These are phyloP conservation scores for Fraxinus nigra DNA, from an alignment of 305 asterid species.

Conservation along the genomic window DNA sequence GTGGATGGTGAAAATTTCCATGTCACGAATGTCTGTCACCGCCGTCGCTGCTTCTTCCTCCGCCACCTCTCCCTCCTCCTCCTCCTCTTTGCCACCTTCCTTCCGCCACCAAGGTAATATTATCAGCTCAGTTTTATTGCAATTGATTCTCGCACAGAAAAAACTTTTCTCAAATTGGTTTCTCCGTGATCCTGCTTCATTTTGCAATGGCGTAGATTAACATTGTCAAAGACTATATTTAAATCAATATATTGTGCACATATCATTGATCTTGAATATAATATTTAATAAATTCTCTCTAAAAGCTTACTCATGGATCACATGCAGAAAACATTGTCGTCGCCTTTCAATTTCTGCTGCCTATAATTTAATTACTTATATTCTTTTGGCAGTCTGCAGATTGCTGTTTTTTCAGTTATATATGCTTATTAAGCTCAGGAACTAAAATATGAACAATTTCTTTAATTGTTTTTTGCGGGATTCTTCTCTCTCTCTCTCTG, in stretches of 20 bases:
- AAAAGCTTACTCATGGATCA: conserved; percentile 2
- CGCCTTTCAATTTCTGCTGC: conserved; percentile 4
- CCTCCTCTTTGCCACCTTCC: conserved; percentile 25
- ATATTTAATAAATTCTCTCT: not conserved
- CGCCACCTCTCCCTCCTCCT: conserved; percentile 33
- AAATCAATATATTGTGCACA: not conserved
- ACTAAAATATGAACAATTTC: not conserved
- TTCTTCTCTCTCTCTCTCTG: not conserved
- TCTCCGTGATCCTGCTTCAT: not conserved
- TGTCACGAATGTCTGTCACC: conserved; percentile 49
- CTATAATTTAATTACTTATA: not conserved
- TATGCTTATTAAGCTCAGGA: not conserved
- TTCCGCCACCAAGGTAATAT: conserved; percentile 35
- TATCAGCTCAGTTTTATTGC: not conserved
- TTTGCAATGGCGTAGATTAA: conserved; percentile 15
- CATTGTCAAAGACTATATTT: not conserved
- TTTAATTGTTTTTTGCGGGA: conserved; percentile 3
- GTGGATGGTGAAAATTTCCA: conserved; percentile 33
- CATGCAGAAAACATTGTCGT: conserved; percentile 15
- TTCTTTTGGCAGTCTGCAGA: conserved; percentile 14
- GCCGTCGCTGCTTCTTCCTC: conserved; percentile 38
- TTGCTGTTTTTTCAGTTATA: conserved; percentile 7
- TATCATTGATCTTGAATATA: not conserved
- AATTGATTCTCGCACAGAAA: not conserved
- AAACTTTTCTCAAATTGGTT: not conserved